Evolutionary conservation across 768 basidiomycete species (phyloP), one percentile per base, ranked within the genome.

Genomic region (Agrocybe pediades): DNA sequence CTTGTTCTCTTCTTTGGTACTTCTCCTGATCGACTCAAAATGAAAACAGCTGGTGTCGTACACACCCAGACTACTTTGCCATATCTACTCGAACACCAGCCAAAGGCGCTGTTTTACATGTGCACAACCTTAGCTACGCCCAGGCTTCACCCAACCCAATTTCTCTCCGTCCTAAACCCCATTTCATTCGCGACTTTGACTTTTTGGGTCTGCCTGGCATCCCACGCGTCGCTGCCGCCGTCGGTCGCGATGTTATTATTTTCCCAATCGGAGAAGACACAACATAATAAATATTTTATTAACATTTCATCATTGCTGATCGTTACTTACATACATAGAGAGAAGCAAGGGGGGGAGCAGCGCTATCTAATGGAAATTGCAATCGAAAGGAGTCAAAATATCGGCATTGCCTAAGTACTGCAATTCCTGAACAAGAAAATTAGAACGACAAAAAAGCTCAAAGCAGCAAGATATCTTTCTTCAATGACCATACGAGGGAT

Each of bases 51-150:
- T 92, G 91, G 91, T 91, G 86, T 59, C 84, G 79, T 20, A 87
- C 88, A 15, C 83, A 82, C 65, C 79, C 88, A 9, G 85, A 88
- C 49, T 86, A 86, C 61, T 93, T 93, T 69, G 91, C 87, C 33
- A 83, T 92, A 49, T 85, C 88, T 7, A 78, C 85, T 6, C 76
- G 79, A 61, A 80, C 80, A 3, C 75, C 83, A 9, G 67, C 69
- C 29, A 81, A 75, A 55, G 90, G 88, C 51, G 90, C 89, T 24
- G 69, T 81, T 25, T 75, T 93, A 33, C 81, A 90, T 62, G 76
- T 92, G 39, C 81, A 90, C 71, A 88, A 88, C 60, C 74, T 77
- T 41, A 78, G 78, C 47, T 88, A 85, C 66, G 68, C 83, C 16
- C 79, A 88, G 44, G 78, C 85, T 21, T 80, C 83, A 53, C 88